Conservation (phyloP, 495 filamentous ascomycete species). For the Penicillium fimorum region DNA sequence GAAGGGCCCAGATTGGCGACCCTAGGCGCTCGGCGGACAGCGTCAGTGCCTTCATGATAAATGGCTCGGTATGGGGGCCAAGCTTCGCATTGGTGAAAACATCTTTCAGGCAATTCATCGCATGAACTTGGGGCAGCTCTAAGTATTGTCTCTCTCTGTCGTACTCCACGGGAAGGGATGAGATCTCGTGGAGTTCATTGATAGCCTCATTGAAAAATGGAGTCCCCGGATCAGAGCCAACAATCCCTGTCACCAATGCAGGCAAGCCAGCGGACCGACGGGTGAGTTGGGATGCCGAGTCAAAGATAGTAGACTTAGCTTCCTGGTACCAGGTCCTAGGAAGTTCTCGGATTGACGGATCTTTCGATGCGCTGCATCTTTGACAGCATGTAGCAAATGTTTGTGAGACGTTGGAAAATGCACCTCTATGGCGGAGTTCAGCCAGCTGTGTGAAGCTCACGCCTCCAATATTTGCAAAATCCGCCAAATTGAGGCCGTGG, state of each 20-base stretch:
- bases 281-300: constrained; percentile 74
- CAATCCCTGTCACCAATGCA: constrained; percentile 73
- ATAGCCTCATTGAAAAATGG: constrained; percentile 51
- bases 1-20: constrained; percentile 76
- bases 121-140: constrained; percentile 87
- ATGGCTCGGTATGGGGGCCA: constrained; percentile 58
- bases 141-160: constrained; percentile 44
- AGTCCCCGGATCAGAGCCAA: constrained; percentile 45
- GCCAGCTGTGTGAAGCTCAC: constrained; percentile 78
- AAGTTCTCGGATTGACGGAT: constrained; percentile 41
- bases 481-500: constrained; percentile 32
- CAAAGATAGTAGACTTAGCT: constrained; percentile 61
- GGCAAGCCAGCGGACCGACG: constrained; percentile 90
- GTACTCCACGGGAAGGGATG: constrained; percentile 51
- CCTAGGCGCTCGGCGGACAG: constrained; percentile 71
- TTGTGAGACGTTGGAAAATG: constrained; percentile 88
- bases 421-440: constrained; percentile 82
- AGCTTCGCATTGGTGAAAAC: constrained; percentile 78
- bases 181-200: constrained; percentile 55
- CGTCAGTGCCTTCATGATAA: constrained; percentile 68
- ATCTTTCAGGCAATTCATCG: constrained; percentile 85
- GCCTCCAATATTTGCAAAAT: constrained; percentile 57
- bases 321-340: constrained; percentile 64
- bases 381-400: constrained; percentile 79
- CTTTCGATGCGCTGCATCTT: constrained; percentile 52